Conservation (phyloP, 768 basidiomycete species). For the Strobilomyces echinocephalus region DNA sequence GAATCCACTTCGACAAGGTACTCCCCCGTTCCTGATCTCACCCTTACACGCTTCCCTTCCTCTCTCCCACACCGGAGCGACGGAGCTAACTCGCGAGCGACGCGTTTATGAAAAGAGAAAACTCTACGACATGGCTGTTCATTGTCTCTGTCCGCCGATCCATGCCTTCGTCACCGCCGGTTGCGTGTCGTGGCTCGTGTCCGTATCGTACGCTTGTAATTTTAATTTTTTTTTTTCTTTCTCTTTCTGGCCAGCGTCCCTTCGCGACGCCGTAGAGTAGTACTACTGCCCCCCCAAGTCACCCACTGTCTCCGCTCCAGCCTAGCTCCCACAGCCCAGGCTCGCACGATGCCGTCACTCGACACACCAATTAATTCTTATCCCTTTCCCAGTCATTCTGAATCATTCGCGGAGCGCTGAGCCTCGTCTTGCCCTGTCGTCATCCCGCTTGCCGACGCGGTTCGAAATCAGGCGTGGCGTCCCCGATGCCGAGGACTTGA, state of each 20-base stretch:
- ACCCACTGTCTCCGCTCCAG: background rate
- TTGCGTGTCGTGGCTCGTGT: background rate
- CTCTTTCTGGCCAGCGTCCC: background rate
- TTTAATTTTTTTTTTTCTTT: background rate
- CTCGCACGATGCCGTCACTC: background rate
- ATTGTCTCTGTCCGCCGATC: slow-evolving; percentile 1
- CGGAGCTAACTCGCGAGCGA: slow-evolving; percentile 19
- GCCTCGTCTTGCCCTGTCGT: background rate
- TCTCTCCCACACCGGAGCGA: slow-evolving; percentile 11
- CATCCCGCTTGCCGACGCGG: background rate
- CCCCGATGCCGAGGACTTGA: background rate
- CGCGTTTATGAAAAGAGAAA: slow-evolving; percentile 5
- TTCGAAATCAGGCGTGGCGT: slow-evolving; percentile 2
- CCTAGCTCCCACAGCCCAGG: background rate
- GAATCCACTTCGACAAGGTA: background rate
- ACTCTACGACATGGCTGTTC: slow-evolving; percentile 1
- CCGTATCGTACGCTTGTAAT: background rate
- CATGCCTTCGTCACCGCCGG: background rate
- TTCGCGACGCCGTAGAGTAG: background rate
- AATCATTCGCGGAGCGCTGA: background rate
- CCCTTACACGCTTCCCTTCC: background rate
- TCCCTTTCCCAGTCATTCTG: background rate
- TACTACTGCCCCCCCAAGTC: background rate
- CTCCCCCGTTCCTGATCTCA: slow-evolving; percentile 17
- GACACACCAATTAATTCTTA: background rate